A percentile compares a stretch with the other conserved stretches of the same genome.
Evolutionary conservation across 2,329 filamentous ascomycete genomes (phyloP).

Genomic region (Paraphaeosphaeria minitans): DNA sequence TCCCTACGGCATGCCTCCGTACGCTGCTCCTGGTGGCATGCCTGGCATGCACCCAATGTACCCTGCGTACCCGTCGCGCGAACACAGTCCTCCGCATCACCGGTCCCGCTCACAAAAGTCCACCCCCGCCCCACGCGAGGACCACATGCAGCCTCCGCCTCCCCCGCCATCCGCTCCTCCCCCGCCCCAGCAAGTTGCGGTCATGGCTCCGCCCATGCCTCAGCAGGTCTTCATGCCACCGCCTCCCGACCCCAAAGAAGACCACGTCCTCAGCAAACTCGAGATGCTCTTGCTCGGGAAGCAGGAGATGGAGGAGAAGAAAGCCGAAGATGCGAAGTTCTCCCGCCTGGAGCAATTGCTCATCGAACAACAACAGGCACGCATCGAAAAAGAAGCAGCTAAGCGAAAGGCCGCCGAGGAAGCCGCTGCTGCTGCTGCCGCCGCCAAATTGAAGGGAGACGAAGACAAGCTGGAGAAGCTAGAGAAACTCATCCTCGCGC

Average conservation of each 20-base stretch:
- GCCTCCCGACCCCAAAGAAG: constrained; percentile 30
- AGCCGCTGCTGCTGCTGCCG: constrained; percentile 20
- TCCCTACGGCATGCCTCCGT: constrained; percentile 35
- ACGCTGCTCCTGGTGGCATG: constrained; percentile 33
- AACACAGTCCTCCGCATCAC: constrained; percentile 27
- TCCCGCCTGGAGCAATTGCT: constrained; percentile 45
- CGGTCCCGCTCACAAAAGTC: constrained; percentile 36
- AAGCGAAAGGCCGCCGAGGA: constrained; percentile 42
- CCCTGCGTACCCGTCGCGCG: constrained; percentile 28
- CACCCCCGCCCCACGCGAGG: constrained; percentile 35
- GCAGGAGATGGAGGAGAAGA: constrained; percentile 36
- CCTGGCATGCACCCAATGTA: constrained; percentile 36
- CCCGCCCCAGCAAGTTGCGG: constrained; percentile 21
- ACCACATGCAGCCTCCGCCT: constrained; percentile 24
- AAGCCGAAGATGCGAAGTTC: constrained; percentile 43
- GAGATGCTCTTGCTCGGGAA: constrained; percentile 24
- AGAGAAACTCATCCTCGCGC: constrained; percentile 45
- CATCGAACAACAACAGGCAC: constrained; percentile 43
- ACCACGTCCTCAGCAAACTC: constrained; percentile 39
- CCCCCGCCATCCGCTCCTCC: constrained; percentile 30
- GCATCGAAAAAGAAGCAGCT: constrained; percentile 42
- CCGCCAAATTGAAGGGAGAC: constrained; percentile 42
- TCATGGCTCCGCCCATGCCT: constrained; percentile 18
- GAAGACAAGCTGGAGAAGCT: constrained; percentile 33
- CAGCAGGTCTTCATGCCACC: constrained; percentile 20